A percentile compares a stretch with the other conserved stretches of the same genome.
phyloP scores from a whole-genome alignment of 495 filamentous ascomycete species.

The Neurospora sp. region DNA sequence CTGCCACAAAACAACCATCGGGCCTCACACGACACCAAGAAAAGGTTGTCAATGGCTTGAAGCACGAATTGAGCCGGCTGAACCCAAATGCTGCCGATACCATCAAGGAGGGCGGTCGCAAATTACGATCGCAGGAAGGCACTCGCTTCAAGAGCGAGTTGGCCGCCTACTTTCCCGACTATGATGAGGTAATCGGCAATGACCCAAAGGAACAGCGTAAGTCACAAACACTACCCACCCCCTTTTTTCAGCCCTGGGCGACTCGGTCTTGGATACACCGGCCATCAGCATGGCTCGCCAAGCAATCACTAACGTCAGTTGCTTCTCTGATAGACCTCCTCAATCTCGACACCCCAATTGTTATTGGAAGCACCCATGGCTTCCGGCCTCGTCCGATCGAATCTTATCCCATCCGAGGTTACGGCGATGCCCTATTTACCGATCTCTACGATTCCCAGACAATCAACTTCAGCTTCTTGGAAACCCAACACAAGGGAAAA shows the following conservation, averaged over 20 bases:
- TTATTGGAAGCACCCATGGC: constrained; percentile 36
- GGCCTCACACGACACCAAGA: constrained; percentile 33
- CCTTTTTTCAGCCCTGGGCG: background rate
- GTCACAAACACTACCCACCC: constrained; percentile 17
- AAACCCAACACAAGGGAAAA: constrained; percentile 23
- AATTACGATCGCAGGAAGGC: constrained; percentile 45
- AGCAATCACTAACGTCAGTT: constrained; percentile 27
- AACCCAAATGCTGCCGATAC: constrained; percentile 33
- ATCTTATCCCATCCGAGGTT: constrained; percentile 33
- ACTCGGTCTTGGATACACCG: background rate
- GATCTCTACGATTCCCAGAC: constrained; percentile 42
- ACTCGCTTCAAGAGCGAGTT: constrained; percentile 76
- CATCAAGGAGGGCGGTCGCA: constrained; percentile 37
- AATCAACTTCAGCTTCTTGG: constrained; percentile 47
- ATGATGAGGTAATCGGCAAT: constrained; percentile 81
- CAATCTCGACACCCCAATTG: constrained; percentile 50
- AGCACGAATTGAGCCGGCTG: constrained; percentile 39
- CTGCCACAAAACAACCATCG: constrained; percentile 11
- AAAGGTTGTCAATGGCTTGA: constrained; percentile 43
- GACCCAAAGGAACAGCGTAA: constrained; percentile 66
- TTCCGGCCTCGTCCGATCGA: constrained; percentile 10
- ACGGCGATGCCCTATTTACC: constrained; percentile 34
- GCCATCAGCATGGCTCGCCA: constrained; percentile 26
- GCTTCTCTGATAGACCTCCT: constrained; percentile 39
- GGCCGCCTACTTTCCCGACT: constrained; percentile 78